These are phyloP conservation scores for Phaeolepiota aurea DNA, from an alignment of 768 basidiomycete genomes.

Conservation along the genomic window DNA sequence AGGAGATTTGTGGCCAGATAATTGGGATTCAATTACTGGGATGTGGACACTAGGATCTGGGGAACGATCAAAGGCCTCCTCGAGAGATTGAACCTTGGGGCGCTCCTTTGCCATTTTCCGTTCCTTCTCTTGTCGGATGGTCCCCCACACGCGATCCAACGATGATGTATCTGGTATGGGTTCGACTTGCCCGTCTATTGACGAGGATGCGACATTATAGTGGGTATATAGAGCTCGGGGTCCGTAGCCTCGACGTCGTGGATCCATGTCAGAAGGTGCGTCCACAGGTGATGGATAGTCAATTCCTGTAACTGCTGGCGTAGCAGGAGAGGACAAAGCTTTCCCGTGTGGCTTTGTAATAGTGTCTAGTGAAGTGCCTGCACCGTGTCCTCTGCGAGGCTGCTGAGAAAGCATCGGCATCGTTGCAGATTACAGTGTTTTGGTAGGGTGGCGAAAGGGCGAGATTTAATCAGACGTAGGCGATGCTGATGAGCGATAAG, in stretches of 20 bases:
- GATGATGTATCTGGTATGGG: slow-evolving; percentile 31
- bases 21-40: slow-evolving; percentile 27
- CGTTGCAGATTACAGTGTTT: slow-evolving; percentile 8
- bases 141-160: slow-evolving; percentile 58
- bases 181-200: slow-evolving; percentile 32
- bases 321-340: slow-evolving; percentile 26
- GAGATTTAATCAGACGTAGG: slow-evolving; percentile 4
- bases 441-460: slow-evolving; percentile 5
- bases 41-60: slow-evolving; percentile 27
- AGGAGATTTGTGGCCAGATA: slow-evolving; percentile 30
- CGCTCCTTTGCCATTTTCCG: slow-evolving; percentile 59
- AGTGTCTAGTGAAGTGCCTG: not conserved
- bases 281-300: slow-evolving; percentile 35
- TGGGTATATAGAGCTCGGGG: slow-evolving; percentile 24
- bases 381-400: slow-evolving; percentile 16
- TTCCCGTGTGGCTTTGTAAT: slow-evolving; percentile 11
- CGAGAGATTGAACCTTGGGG: slow-evolving; percentile 65
- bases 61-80: slow-evolving; percentile 26
- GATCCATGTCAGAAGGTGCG: slow-evolving; percentile 25
- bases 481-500: slow-evolving; percentile 11
- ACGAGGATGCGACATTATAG: slow-evolving; percentile 30
- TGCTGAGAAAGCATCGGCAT: slow-evolving; percentile 17
- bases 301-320: slow-evolving; percentile 41
- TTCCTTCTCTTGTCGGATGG: slow-evolving; percentile 57
- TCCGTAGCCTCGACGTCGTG: slow-evolving; percentile 15